phyloP scores from a whole-genome alignment of 805 yeast genomes.

The Saccharomycopsis fodiens region DNA sequence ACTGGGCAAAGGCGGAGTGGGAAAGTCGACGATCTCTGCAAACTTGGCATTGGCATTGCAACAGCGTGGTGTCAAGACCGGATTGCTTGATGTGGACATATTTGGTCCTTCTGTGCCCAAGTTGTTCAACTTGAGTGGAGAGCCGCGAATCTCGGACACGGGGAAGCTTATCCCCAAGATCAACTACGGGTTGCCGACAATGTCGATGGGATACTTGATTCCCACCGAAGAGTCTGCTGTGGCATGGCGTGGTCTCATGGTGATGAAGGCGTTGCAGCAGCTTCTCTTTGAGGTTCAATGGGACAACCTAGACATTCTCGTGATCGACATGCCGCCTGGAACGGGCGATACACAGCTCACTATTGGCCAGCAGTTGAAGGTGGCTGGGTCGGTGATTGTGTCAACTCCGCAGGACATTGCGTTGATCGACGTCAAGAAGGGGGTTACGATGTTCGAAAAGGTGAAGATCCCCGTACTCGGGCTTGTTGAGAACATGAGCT shows the following conservation, averaged over 20 bases:
- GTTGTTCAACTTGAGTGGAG: constrained; percentile 59
- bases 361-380: constrained; percentile 65
- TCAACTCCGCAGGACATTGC: constrained; percentile 87
- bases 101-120: constrained; percentile 83
- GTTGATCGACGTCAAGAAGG: constrained; percentile 69
- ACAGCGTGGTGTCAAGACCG: constrained; percentile 46
- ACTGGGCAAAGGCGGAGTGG: constrained; percentile 93
- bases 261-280: constrained; percentile 81
- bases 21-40: constrained; percentile 75
- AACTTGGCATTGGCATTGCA: constrained; percentile 62
- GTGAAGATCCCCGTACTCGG: constrained; percentile 70
- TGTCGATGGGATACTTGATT: constrained; percentile 85
- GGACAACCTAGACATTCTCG: constrained; percentile 57
- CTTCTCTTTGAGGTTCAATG: constrained; percentile 77
- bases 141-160: constrained; percentile 45
- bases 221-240: constrained; percentile 58
- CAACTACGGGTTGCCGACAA: constrained; percentile 71
- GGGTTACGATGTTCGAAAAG: constrained; percentile 69
- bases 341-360: constrained; percentile 85
- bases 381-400: constrained; percentile 76
- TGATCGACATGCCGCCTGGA: constrained; percentile 86
- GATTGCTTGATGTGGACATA: constrained; percentile 71
- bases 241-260: constrained; percentile 84
- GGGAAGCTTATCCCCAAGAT: constrained; percentile 59
- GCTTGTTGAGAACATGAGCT: constrained; percentile 77